Percentiles rank a stretch among this genome's conserved stretches.
Evolutionary conservation across 164 flowering plant species (phyloP).

Genomic region (Cinnamomum micranthum): DNA sequence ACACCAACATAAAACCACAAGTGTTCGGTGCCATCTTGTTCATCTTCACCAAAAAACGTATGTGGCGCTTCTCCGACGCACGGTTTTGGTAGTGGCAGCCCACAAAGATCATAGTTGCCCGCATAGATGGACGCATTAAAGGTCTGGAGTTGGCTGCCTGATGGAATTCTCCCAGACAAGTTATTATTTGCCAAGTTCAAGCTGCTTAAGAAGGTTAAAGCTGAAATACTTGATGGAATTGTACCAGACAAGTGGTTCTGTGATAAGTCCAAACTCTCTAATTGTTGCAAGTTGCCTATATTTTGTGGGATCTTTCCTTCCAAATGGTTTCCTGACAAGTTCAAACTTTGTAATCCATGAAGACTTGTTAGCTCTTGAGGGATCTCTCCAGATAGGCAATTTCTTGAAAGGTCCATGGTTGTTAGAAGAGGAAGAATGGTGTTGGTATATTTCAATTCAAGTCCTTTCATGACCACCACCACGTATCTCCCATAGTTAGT

Average conservation of each 20-base stretch:
- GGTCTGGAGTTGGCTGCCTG: constrained; percentile 4
- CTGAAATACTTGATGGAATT: too few species aligned
- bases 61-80: not conserved
- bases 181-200: constrained; percentile 8
- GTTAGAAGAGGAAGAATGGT: not conserved
- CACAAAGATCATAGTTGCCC: constrained; percentile 12
- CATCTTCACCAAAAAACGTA: not conserved
- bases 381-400: too few species aligned
- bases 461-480: not conserved
- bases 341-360: too few species aligned
- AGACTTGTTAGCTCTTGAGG: too few species aligned
- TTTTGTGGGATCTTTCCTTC: too few species aligned
- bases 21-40: not conserved
- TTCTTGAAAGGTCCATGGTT: too few species aligned
- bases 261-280: too few species aligned
- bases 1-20: too few species aligned
- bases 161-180: constrained; percentile 2
- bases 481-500: not conserved
- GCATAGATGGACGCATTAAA: not conserved
- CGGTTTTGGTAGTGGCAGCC: not conserved
- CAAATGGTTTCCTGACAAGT: too few species aligned
- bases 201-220: not conserved
- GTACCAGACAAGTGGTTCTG: too few species aligned
- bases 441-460: not conserved
- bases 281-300: too few species aligned